These are phyloP conservation scores for Zoysia japonica DNA, from an alignment of 176 grass and related monocot species.

Conservation along the genomic window DNA sequence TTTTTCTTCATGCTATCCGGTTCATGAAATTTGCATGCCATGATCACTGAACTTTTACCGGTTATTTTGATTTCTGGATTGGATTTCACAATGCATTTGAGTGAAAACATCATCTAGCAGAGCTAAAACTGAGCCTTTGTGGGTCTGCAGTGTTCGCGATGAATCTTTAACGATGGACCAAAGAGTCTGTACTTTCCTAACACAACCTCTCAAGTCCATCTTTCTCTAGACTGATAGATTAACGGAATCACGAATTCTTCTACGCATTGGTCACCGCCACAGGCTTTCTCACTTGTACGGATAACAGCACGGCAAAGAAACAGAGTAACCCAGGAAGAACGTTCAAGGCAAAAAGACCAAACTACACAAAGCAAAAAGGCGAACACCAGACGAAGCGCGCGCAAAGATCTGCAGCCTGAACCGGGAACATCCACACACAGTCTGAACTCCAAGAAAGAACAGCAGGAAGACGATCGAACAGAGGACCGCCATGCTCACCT, in stretches of 20 bases:
- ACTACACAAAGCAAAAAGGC: no score
- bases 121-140: background rate
- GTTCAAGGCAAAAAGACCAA: background rate
- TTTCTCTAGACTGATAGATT: background rate
- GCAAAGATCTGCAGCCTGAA: background rate
- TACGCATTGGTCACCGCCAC: background rate
- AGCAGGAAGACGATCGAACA: conserved; percentile 10
- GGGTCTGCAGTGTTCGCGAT: background rate
- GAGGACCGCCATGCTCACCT: conserved; percentile 28
- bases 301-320: background rate
- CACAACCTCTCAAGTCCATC: background rate
- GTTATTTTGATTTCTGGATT: background rate
- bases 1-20: no score
- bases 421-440: background rate
- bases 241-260: background rate
- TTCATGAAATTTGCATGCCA: background rate
- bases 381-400: background rate
- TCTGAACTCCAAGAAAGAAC: conserved; percentile 21
- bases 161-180: background rate
- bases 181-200: background rate
- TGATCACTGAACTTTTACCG: background rate
- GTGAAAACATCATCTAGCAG: conserved; percentile 8
- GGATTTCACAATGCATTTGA: background rate
- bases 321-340: no score
- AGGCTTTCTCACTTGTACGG: background rate